Percentiles rank a stretch among this genome's conserved stretches.
These are phyloP conservation scores for Aspergillus sp. DNA, from an alignment of 2,329 filamentous ascomycete genomes.

Conservation along the genomic window DNA sequence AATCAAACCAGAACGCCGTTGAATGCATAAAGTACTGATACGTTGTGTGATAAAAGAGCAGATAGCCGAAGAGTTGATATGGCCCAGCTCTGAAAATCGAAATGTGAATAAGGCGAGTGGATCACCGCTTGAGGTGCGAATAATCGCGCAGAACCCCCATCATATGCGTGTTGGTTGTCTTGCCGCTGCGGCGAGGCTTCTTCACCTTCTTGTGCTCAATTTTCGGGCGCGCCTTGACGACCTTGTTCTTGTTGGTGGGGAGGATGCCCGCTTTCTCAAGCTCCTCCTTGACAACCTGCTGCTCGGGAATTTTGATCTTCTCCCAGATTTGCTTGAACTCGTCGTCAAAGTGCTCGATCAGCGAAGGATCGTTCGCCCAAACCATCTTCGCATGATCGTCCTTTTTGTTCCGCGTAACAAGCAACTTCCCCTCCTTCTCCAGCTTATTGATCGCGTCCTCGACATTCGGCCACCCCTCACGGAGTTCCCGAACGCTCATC, in stretches of 20 bases:
- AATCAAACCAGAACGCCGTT: background rate
- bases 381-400: conserved; percentile 84
- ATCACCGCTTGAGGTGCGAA: conserved; percentile 50
- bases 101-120: background rate
- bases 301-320: conserved; percentile 74
- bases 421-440: conserved; percentile 76
- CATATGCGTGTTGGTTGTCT: conserved; percentile 90
- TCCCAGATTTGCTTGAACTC: conserved; percentile 87
- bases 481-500: conserved; percentile 84
- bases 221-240: conserved; percentile 60
- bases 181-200: conserved; percentile 73
- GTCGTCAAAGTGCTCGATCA: conserved; percentile 74
- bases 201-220: conserved; percentile 72
- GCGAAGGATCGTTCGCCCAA: conserved; percentile 83
- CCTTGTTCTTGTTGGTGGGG: conserved; percentile 80
- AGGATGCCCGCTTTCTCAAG: conserved; percentile 79
- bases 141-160: conserved; percentile 78
- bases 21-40: conserved; percentile 2
- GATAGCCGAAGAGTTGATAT: background rate
- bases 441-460: conserved; percentile 77
- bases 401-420: conserved; percentile 90
- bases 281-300: conserved; percentile 76
- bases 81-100: background rate
- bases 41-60: background rate
- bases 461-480: conserved; percentile 92